Conservation (phyloP, 371 early-diverging fungal genomes). For the Rozella allomycis region DNA sequence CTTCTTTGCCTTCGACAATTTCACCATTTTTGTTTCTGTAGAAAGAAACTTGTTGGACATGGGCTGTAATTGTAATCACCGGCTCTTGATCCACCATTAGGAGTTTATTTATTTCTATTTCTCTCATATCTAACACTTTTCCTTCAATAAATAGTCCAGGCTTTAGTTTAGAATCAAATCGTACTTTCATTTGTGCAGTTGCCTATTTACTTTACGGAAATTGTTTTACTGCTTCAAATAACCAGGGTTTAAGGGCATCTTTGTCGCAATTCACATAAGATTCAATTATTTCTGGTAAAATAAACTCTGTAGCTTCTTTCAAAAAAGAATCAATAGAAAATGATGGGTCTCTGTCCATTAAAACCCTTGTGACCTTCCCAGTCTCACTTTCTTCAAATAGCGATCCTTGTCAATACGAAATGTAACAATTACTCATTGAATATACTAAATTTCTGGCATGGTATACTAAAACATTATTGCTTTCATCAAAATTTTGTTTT, state of each 20-base stretch:
- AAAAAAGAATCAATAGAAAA: slow-evolving; percentile 70
- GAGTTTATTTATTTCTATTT: slow-evolving; percentile 62
- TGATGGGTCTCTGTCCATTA: slow-evolving; percentile 53
- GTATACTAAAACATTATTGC: slow-evolving; percentile 37
- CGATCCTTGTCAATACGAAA: no score
- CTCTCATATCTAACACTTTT: slow-evolving; percentile 73
- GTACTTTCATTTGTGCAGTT: slow-evolving; percentile 32
- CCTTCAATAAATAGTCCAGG: slow-evolving; percentile 77
- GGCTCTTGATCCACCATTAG: slow-evolving; percentile 68
- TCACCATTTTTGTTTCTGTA: slow-evolving; percentile 70
- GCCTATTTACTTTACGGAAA: not conserved
- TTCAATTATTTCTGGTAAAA: slow-evolving; percentile 89
- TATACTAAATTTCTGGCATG: not conserved
- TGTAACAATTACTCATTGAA: slow-evolving; percentile 6
- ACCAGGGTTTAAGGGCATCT: slow-evolving; percentile 65
- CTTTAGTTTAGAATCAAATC: slow-evolving; percentile 56
- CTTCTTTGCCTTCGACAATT: slow-evolving; percentile 61
- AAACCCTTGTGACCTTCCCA: slow-evolving; percentile 60
- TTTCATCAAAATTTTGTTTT: slow-evolving; percentile 59
- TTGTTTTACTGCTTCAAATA: slow-evolving; percentile 47
- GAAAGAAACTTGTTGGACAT: slow-evolving; percentile 78
- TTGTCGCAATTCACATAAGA: slow-evolving; percentile 69
- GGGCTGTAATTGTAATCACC: slow-evolving; percentile 64
- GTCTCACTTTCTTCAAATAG: slow-evolving; percentile 76
- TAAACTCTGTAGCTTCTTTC: slow-evolving; percentile 66